A percentile compares a stretch with the other conserved stretches of the same genome.
Evolutionary conservation across 2,329 filamentous ascomycete genomes (phyloP).

Genomic region (Plenodomus biglobosus): DNA sequence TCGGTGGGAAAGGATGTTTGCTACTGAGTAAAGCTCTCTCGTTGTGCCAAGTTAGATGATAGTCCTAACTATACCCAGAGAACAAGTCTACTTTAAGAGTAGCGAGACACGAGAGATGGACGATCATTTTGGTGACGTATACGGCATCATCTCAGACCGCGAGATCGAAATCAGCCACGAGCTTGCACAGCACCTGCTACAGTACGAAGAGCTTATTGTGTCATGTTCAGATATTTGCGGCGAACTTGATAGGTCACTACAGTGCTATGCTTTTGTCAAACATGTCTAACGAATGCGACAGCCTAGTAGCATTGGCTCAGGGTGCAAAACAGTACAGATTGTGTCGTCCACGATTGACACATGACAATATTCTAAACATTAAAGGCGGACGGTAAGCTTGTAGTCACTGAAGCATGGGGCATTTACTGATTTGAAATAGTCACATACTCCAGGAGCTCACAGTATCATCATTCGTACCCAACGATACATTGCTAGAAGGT

Average conservation of each 20-base stretch:
- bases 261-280: not conserved
- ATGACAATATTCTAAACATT: slow-evolving; percentile 71
- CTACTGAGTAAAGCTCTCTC: slow-evolving; percentile 53
- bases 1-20: slow-evolving; percentile 77
- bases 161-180: slow-evolving; percentile 87
- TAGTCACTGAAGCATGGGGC: not conserved
- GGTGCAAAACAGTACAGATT: slow-evolving; percentile 76
- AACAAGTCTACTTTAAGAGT: slow-evolving; percentile 83
- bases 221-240: slow-evolving; percentile 78
- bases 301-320: slow-evolving; percentile 75
- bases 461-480: slow-evolving; percentile 78
- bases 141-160: slow-evolving; percentile 81
- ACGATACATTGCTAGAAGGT: slow-evolving; percentile 71
- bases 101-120: slow-evolving; percentile 79
- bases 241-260: slow-evolving; percentile 68
- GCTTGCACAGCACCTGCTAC: slow-evolving; percentile 70
- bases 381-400: slow-evolving; percentile 65
- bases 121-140: slow-evolving; percentile 78
- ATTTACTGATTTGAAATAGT: slow-evolving; percentile 33
- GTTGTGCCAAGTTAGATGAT: too few species aligned
- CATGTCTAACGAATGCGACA: slow-evolving; percentile 35
- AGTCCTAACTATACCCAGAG: slow-evolving; percentile 28
- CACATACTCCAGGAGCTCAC: slow-evolving; percentile 86
- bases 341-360: slow-evolving; percentile 67
- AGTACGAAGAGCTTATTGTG: slow-evolving; percentile 66